These are phyloP conservation scores for Arachnopeziza araneosa DNA, from an alignment of 2,329 filamentous ascomycete species.

Conservation along the genomic window DNA sequence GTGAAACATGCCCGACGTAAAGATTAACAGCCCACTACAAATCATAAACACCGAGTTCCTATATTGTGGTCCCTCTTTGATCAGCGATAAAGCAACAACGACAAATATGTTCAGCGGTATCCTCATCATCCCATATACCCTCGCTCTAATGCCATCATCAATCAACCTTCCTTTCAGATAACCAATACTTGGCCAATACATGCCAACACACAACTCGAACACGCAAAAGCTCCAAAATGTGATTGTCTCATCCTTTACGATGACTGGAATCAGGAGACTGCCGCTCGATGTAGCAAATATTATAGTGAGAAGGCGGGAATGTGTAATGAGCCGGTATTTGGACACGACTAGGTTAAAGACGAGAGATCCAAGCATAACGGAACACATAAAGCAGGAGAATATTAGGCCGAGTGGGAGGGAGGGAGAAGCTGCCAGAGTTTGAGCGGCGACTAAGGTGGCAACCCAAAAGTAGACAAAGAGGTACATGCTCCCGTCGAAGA, in stretches of 20 bases:
- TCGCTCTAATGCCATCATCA: slow-evolving; percentile 47
- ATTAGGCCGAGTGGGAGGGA: slow-evolving; percentile 45
- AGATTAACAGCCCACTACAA: slow-evolving; percentile 27
- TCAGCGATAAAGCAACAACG: slow-evolving; percentile 42
- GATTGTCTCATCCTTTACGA: slow-evolving; percentile 37
- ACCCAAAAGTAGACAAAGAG: slow-evolving; percentile 60
- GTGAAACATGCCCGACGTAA: slow-evolving; percentile 23
- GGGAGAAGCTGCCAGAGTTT: slow-evolving; percentile 30
- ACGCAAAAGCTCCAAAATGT: slow-evolving; percentile 53
- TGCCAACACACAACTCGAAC: slow-evolving; percentile 51
- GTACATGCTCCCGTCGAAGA: slow-evolving; percentile 58
- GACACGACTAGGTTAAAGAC: slow-evolving; percentile 39
- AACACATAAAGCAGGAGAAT: slow-evolving; percentile 53
- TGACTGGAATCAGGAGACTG: slow-evolving; percentile 37
- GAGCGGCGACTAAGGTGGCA: slow-evolving; percentile 45
- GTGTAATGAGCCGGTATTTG: slow-evolving; percentile 25
- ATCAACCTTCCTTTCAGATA: slow-evolving; percentile 49
- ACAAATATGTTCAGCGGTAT: slow-evolving; percentile 55
- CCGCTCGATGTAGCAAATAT: slow-evolving; percentile 35
- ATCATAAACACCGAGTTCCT: slow-evolving; percentile 28
- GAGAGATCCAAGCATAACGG: slow-evolving; percentile 54
- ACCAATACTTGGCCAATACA: slow-evolving; percentile 52
- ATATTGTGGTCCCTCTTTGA: slow-evolving; percentile 37
- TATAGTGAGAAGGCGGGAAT: slow-evolving; percentile 32
- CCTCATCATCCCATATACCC: slow-evolving; percentile 51